A percentile compares a stretch with the other conserved stretches of the same genome.
These are phyloP conservation scores for Dipodascopsis tothii DNA, from an alignment of 805 yeast genomes.

Conservation along the genomic window DNA sequence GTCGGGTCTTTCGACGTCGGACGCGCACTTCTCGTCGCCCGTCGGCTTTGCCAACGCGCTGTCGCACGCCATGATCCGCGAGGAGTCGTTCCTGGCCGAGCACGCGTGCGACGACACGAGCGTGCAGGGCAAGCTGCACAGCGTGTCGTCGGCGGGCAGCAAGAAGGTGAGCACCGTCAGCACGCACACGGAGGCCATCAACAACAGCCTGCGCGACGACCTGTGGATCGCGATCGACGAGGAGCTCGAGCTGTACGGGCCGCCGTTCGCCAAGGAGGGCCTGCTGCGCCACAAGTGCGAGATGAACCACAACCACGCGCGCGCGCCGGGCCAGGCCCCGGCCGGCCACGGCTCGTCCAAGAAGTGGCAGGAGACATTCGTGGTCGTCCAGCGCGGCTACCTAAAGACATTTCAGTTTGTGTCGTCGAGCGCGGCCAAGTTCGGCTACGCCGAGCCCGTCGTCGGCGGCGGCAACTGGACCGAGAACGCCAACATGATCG, in stretches of 20 bases:
- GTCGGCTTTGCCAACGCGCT: constrained; percentile 31
- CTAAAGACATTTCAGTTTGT: constrained; percentile 48
- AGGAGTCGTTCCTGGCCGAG: constrained; percentile 1
- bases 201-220: constrained; percentile 7
- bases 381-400: constrained; percentile 64
- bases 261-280: constrained; percentile 77
- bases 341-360: constrained; percentile 5
- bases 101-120: constrained; percentile 20
- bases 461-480: constrained; percentile 66
- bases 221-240: constrained; percentile 38
- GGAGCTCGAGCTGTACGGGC: constrained; percentile 57
- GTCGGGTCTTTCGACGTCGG: not conserved
- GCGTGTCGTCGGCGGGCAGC: not conserved
- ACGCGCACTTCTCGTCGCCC: constrained; percentile 6
- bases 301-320: constrained; percentile 26
- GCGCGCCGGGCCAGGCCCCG: too few relatives aligned
- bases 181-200: too few relatives aligned
- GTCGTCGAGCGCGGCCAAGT: constrained; percentile 22
- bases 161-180: not conserved
- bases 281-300: constrained; percentile 38
- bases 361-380: constrained; percentile 47
- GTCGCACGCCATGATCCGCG: constrained; percentile 28
- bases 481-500: constrained; percentile 52
- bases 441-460: constrained; percentile 21
- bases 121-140: not conserved